phyloP scores from a whole-genome alignment of 805 yeast genomes.

The Kazachstania viticola region DNA sequence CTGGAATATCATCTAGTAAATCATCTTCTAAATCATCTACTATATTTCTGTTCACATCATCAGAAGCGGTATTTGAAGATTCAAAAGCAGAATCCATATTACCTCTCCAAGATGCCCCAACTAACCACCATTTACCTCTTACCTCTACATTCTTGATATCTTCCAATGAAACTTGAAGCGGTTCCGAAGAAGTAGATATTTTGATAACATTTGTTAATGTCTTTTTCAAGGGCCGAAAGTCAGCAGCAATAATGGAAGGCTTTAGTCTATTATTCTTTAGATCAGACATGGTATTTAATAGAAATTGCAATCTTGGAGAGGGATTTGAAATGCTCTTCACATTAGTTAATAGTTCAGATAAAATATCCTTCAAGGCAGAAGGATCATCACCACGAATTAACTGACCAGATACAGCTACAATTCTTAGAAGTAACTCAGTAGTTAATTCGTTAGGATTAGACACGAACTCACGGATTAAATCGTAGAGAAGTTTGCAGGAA shows the following conservation, averaged over 20 bases:
- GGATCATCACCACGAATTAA: constrained; percentile 90
- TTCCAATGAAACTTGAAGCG: constrained; percentile 64
- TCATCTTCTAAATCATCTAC: constrained; percentile 38
- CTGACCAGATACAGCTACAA: constrained; percentile 67
- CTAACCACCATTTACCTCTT: constrained; percentile 97
- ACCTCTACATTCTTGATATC: constrained; percentile 71
- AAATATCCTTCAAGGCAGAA: constrained; percentile 67
- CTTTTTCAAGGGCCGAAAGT: constrained; percentile 29
- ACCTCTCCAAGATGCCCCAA: constrained; percentile 97
- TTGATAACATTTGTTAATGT: constrained; percentile 44
- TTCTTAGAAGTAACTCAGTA: constrained; percentile 64
- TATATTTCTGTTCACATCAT: constrained; percentile 10
- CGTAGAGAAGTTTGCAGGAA: constrained; percentile 66
- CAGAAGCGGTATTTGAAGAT: constrained; percentile 12
- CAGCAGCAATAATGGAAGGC: constrained; percentile 24
- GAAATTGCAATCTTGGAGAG: constrained; percentile 62
- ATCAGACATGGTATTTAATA: constrained; percentile 75
- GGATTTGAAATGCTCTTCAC: constrained; percentile 35
- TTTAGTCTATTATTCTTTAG: constrained; percentile 77
- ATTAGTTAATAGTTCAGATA: constrained; percentile 26
- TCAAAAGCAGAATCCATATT: constrained; percentile 26
- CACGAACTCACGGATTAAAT: constrained; percentile 47
- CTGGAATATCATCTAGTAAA: constrained; percentile 58
- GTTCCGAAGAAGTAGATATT: constrained; percentile 34
- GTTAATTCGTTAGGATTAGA: constrained; percentile 51